Conservation (phyloP, 768 basidiomycete species). For the Lepiota venenata region DNA sequence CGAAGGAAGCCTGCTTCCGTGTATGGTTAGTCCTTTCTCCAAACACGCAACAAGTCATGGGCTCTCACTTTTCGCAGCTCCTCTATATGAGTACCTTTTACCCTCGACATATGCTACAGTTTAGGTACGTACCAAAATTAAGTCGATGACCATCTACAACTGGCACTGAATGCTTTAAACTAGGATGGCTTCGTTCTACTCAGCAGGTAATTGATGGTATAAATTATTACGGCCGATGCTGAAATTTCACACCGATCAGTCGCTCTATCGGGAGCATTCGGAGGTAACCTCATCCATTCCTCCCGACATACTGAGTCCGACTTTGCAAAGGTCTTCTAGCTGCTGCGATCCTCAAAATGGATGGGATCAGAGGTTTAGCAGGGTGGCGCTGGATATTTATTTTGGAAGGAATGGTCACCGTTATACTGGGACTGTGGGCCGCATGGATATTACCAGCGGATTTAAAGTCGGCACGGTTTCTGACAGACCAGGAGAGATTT, state of each 20-base stretch:
- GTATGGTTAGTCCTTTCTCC: conserved; percentile 21
- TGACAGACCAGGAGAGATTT: conserved; percentile 24
- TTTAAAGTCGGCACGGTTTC: conserved; percentile 21
- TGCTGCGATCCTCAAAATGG: conserved; percentile 25
- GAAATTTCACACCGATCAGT: conserved; percentile 25
- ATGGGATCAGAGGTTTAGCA: conserved; percentile 21
- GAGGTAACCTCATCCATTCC: conserved; percentile 39
- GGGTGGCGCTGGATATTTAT: conserved; percentile 34
- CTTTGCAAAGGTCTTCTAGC: conserved; percentile 31
- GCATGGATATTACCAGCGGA: conserved; percentile 14
- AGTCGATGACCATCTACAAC: neutral
- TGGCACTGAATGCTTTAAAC: neutral
- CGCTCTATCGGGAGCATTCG: conserved; percentile 27
- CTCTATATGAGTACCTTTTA: conserved; percentile 37
- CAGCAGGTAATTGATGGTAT: conserved; percentile 26
- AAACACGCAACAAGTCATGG: no score
- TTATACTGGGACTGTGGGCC: conserved; percentile 22
- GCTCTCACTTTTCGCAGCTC: neutral
- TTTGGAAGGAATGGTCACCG: conserved; percentile 25
- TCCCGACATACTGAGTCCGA: neutral
- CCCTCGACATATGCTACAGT: conserved; percentile 27
- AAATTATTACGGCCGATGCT: conserved; percentile 24
- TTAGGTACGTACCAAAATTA: conserved; percentile 19
- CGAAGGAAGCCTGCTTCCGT: conserved; percentile 29
- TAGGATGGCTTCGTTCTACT: conserved; percentile 39